Evolutionary conservation across 768 basidiomycete genomes (phyloP).

Genomic region (Boletellus sp.): DNA sequence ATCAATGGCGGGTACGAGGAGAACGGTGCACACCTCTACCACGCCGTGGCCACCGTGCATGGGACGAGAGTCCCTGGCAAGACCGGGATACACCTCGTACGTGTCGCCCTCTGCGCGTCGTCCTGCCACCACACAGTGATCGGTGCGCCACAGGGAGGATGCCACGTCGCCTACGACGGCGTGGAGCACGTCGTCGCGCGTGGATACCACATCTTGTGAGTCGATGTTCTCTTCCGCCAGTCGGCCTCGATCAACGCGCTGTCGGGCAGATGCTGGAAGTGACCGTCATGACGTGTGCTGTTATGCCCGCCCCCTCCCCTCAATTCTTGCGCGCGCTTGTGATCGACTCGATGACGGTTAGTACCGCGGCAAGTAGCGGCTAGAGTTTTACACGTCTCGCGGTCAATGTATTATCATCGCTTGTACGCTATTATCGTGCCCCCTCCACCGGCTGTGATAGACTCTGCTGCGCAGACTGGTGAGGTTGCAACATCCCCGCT

Average conservation of each 20-base stretch:
- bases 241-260: not conserved
- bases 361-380: not conserved
- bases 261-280: slow-evolving; percentile 37
- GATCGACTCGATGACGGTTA: too few relatives aligned
- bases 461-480: slow-evolving; percentile 29
- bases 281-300: not conserved
- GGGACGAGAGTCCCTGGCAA: slow-evolving; percentile 69
- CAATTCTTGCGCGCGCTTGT: too few relatives aligned
- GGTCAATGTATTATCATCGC: not conserved
- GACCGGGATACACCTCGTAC: slow-evolving; percentile 63
- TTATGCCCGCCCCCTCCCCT: not conserved
- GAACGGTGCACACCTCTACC: slow-evolving; percentile 60
- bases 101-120: slow-evolving; percentile 15
- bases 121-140: not conserved
- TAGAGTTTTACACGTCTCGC: slow-evolving; percentile 7
- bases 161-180: slow-evolving; percentile 39
- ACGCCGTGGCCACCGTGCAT: slow-evolving; percentile 53
- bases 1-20: slow-evolving; percentile 79
- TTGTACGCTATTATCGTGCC: slow-evolving; percentile 17
- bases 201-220: slow-evolving; percentile 45
- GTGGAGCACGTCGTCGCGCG: slow-evolving; percentile 37
- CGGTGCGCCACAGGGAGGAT: slow-evolving; percentile 33
- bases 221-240: not conserved
- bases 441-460: slow-evolving; percentile 30
- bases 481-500: slow-evolving; percentile 57